These are phyloP conservation scores for Blastomyces gilchristii DNA, from an alignment of 2,329 filamentous ascomycete species.

Conservation along the genomic window DNA sequence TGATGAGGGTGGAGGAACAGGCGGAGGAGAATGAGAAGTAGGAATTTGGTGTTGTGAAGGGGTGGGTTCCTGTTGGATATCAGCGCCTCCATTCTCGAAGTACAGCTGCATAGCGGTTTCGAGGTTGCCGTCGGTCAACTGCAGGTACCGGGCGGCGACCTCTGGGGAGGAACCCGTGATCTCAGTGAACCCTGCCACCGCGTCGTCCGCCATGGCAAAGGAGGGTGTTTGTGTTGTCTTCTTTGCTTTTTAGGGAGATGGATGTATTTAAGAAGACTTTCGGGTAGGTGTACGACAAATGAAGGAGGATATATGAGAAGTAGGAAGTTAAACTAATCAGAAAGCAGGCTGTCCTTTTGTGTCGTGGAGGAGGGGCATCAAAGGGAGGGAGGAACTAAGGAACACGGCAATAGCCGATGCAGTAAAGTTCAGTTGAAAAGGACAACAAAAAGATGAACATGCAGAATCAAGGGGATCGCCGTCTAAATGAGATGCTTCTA, in stretches of 20 bases:
- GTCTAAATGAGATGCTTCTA: background rate
- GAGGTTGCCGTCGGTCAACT: conserved; percentile 72
- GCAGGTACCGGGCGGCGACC: conserved; percentile 71
- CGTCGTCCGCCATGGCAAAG: conserved; percentile 54
- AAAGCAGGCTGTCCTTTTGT: background rate
- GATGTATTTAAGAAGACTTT: background rate
- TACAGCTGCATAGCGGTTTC: conserved; percentile 81
- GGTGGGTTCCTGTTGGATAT: conserved; percentile 40
- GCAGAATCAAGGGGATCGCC: background rate
- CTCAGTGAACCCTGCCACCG: conserved; percentile 63
- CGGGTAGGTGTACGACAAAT: no score
- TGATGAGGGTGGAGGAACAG: conserved; percentile 27
- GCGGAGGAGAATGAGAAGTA: conserved; percentile 10
- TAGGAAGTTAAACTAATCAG: background rate
- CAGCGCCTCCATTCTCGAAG: conserved; percentile 70
- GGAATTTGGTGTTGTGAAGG: conserved; percentile 17
- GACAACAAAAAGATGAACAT: background rate
- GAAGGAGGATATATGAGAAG: background rate
- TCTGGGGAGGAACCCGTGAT: conserved; percentile 67
- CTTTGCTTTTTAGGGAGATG: background rate
- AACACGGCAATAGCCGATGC: background rate
- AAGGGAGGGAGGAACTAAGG: background rate
- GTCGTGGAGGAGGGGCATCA: background rate
- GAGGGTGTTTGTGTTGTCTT: background rate
- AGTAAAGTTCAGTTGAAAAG: background rate